These are phyloP conservation scores for Ceratobasidium sp. DNA, from an alignment of 1,284 basidiomycete species.

Conservation along the genomic window DNA sequence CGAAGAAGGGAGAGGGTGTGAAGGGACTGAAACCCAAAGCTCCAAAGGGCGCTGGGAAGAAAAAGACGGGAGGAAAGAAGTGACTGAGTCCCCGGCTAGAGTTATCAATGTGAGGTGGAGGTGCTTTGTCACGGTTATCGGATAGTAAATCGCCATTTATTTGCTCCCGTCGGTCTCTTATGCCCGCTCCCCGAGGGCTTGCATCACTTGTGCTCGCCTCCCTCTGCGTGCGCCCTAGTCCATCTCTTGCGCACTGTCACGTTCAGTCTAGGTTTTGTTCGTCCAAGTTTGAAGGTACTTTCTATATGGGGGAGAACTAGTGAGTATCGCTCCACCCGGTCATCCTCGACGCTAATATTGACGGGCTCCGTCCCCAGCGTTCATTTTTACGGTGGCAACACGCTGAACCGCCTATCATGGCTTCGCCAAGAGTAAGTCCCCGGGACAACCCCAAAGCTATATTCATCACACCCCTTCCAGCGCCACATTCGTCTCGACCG, in stretches of 20 bases:
- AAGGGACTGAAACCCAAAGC: slow-evolving; percentile 44
- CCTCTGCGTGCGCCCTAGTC: not conserved
- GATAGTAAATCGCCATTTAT: slow-evolving; percentile 15
- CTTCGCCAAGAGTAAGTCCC: slow-evolving; percentile 59
- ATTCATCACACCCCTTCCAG: slow-evolving; percentile 54
- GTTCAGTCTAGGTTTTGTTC: not conserved
- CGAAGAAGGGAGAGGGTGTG: slow-evolving; percentile 48
- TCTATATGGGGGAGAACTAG: slow-evolving; percentile 44
- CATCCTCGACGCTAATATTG: slow-evolving; percentile 8
- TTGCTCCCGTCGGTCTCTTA: slow-evolving; percentile 27
- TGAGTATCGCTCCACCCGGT: slow-evolving; percentile 7
- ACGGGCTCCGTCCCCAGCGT: slow-evolving; percentile 48
- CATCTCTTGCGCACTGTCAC: not conserved
- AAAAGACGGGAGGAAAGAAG: slow-evolving; percentile 26
- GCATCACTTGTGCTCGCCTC: not conserved
- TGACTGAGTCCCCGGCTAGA: not conserved
- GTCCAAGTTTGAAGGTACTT: not conserved
- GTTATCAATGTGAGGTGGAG: slow-evolving; percentile 10
- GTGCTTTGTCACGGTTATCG: slow-evolving; percentile 42
- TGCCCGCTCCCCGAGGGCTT: slow-evolving; percentile 30
- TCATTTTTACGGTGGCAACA: slow-evolving; percentile 80
- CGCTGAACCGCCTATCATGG: slow-evolving; percentile 89
- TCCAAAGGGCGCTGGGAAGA: slow-evolving; percentile 43
- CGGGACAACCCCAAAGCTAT: not conserved
- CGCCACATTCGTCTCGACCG: slow-evolving; percentile 74